Conservation (phyloP, 345 rosid species). For the Eutrema yunnanense region DNA sequence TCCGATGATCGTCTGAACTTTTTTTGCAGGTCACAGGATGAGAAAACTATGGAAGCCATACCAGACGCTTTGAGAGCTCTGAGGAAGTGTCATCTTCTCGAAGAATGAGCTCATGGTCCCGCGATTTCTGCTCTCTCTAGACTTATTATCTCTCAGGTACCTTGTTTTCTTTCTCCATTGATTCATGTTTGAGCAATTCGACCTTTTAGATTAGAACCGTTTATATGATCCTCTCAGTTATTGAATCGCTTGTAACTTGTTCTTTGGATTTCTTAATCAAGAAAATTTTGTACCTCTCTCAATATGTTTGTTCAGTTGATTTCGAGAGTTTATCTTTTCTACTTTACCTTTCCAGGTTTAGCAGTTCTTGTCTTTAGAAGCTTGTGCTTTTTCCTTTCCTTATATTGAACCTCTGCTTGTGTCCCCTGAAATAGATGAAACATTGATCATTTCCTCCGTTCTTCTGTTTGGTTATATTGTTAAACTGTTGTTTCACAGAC, state of each 20-base stretch:
- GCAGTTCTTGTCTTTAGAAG: background rate
- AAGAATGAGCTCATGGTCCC: slow-evolving; percentile 92
- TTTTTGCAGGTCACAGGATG: slow-evolving; percentile 49
- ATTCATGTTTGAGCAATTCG: background rate
- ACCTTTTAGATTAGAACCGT: background rate
- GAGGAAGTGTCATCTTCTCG: slow-evolving; percentile 74
- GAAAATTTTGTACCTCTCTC: background rate
- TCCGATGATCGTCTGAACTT: background rate
- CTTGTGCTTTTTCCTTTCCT: too few relatives aligned
- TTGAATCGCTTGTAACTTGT: background rate
- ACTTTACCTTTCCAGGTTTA: background rate
- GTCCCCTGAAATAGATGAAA: background rate
- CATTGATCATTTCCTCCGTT: background rate
- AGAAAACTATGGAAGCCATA: slow-evolving; percentile 57
- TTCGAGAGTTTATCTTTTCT: background rate
- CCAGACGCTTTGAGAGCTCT: slow-evolving; percentile 79
- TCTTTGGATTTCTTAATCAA: background rate
- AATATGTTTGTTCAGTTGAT: background rate
- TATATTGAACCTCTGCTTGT: background rate
- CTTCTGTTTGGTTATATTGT: background rate
- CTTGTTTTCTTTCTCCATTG: background rate
- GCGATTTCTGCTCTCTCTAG: slow-evolving; percentile 69
- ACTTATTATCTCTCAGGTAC: slow-evolving; percentile 80
- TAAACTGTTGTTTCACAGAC: background rate
- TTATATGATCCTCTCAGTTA: background rate